A percentile compares a stretch with the other conserved stretches of the same genome.
These are phyloP conservation scores for Fusarium newnesense DNA, from an alignment of 2,329 filamentous ascomycete genomes.

Conservation along the genomic window DNA sequence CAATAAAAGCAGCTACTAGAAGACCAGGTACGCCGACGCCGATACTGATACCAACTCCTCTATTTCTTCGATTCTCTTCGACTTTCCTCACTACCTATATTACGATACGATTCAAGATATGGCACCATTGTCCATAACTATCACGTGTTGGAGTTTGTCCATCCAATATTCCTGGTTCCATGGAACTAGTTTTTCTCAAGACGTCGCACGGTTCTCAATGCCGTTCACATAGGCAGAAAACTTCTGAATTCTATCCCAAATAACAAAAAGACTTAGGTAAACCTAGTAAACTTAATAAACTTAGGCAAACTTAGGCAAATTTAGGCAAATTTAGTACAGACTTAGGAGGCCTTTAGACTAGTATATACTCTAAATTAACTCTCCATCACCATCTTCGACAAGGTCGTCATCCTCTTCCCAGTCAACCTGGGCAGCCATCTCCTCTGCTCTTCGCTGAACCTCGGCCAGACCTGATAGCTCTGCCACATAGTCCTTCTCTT, in stretches of 20 bases:
- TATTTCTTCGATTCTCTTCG: conserved; percentile 11
- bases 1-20: conserved; percentile 6
- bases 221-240: too few relatives aligned
- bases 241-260: too few relatives aligned
- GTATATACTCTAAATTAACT: conserved; percentile 18
- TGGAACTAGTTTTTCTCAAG: too few relatives aligned
- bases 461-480: conserved; percentile 80
- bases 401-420: conserved; percentile 69
- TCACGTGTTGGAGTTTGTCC: conserved; percentile 30
- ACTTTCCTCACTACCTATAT: background rate
- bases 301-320: background rate
- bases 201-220: too few relatives aligned
- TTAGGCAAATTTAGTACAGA: background rate
- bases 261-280: background rate
- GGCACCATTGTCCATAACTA: conserved; percentile 18
- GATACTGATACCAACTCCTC: conserved; percentile 18
- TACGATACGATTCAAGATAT: conserved; percentile 16
- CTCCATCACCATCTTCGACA: conserved; percentile 23
- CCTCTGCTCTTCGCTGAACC: conserved; percentile 70
- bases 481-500: conserved; percentile 80
- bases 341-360: background rate
- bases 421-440: conserved; percentile 64
- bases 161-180: background rate
- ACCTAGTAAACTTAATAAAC: background rate
- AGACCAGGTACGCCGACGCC: conserved; percentile 18